These are phyloP conservation scores for Cladophialophora bantiana DNA, from an alignment of 2,329 filamentous ascomycete genomes.

Conservation along the genomic window DNA sequence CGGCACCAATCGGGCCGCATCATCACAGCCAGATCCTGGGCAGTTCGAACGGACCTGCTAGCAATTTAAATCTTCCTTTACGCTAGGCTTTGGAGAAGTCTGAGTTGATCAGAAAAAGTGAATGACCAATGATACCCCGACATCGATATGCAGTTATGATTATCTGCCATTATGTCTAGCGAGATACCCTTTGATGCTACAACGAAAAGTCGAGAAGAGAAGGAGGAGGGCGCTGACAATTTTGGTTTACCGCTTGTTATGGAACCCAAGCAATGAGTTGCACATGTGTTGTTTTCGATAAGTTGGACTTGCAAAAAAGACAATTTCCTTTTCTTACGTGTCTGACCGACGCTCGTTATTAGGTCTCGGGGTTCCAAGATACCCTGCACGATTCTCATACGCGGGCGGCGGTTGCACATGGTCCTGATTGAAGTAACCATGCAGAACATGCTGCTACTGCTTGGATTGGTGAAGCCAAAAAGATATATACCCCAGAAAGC, in stretches of 20 bases:
- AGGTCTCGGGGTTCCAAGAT: constrained; percentile 28
- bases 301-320: constrained; percentile 10
- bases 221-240: constrained; percentile 18
- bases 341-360: constrained; percentile 32
- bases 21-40: constrained; percentile 34
- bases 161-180: constrained; percentile 40
- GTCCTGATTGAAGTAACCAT: constrained; percentile 13
- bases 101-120: constrained; percentile 32
- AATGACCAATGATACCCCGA: constrained; percentile 40
- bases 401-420: constrained; percentile 24
- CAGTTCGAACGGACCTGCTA: constrained; percentile 34
- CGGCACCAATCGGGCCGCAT: constrained; percentile 84
- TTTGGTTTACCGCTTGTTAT: constrained; percentile 29
- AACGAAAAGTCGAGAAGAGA: constrained; percentile 32
- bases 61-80: constrained; percentile 41
- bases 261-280: constrained; percentile 21
- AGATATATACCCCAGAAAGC: constrained; percentile 35
- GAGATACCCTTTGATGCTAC: constrained; percentile 41
- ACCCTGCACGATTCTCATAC: constrained; percentile 27
- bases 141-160: constrained; percentile 39
- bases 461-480: constrained; percentile 28
- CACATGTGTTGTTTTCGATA: constrained; percentile 20
- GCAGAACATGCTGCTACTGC: constrained; percentile 19
- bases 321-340: constrained; percentile 10
- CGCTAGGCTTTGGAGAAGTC: constrained; percentile 38